Percentiles rank a stretch among this genome's conserved stretches.
These are phyloP conservation scores for Ambispora gerdemannii DNA, from an alignment of 192 early-diverging fungal genomes.

Conservation along the genomic window DNA sequence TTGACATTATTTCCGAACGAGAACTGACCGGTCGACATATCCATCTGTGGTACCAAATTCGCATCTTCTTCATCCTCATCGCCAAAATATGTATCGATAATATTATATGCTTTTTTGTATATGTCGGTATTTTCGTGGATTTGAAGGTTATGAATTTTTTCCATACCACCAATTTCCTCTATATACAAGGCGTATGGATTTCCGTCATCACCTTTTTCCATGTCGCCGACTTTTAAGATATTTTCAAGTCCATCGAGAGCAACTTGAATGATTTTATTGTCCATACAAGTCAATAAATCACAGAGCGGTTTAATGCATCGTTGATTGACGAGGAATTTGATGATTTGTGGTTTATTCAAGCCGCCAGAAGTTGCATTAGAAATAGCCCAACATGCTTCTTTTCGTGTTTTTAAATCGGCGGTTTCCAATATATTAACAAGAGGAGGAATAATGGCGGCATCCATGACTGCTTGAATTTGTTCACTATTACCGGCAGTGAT, in stretches of 20 bases:
- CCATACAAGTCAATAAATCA: constrained; percentile 43
- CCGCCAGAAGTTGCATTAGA: constrained; percentile 45
- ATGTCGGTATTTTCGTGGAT: constrained; percentile 46
- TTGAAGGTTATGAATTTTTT: constrained; percentile 48
- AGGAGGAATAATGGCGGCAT: constrained; percentile 44
- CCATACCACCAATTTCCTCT: constrained; percentile 52
- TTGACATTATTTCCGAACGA: constrained; percentile 65
- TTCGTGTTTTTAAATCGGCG: constrained; percentile 45
- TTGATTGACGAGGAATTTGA: constrained; percentile 41
- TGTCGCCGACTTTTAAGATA: constrained; percentile 48
- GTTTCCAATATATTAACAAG: constrained; percentile 39
- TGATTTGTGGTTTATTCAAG: constrained; percentile 39
- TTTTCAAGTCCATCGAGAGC: constrained; percentile 48
- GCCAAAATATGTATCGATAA: constrained; percentile 49
- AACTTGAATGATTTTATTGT: constrained; percentile 43
- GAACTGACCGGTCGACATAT: constrained; percentile 59
- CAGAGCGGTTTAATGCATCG: constrained; percentile 51
- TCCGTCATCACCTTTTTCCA: constrained; percentile 25
- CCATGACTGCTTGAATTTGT: constrained; percentile 49
- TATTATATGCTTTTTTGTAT: constrained; percentile 46
- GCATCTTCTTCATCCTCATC: constrained; percentile 41
- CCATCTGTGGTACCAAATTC: constrained; percentile 47
- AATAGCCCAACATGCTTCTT: constrained; percentile 55
- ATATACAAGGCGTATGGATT: constrained; percentile 45
- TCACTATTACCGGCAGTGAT: constrained; percentile 46